Percentiles rank a stretch among this genome's conserved stretches.
Evolutionary conservation across 2,329 filamentous ascomycete species (phyloP).

Genomic region (Gliomastix tumulicola): DNA sequence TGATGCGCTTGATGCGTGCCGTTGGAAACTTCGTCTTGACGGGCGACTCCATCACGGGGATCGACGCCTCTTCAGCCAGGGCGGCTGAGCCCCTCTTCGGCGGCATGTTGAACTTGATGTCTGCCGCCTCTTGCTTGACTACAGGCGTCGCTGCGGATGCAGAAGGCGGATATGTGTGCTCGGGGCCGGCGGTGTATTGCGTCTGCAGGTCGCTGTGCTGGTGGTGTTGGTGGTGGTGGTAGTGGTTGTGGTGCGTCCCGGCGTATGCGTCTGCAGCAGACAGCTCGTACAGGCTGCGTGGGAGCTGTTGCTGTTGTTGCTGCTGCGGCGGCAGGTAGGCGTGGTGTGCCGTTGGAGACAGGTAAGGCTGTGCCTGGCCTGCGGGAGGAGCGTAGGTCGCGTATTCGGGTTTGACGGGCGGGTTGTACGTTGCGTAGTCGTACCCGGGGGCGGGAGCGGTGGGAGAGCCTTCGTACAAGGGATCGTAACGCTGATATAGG

Average conservation of each 20-base stretch:
- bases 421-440: too few relatives aligned
- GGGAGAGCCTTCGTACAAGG: too few relatives aligned
- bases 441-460: too few relatives aligned
- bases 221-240: too few relatives aligned
- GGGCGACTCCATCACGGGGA: constrained; percentile 52
- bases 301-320: constrained; percentile 9
- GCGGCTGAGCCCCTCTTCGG: constrained; percentile 18
- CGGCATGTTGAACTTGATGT: constrained; percentile 21
- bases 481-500: too few relatives aligned
- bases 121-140: too few relatives aligned
- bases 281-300: too few relatives aligned
- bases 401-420: constrained; percentile 12
- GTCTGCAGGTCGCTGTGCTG: too few relatives aligned
- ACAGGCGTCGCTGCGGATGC: too few relatives aligned
- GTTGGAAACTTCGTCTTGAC: constrained; percentile 96
- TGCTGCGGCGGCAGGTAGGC: constrained; percentile 7
- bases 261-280: too few relatives aligned
- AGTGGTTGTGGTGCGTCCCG: too few relatives aligned
- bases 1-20: constrained; percentile 95
- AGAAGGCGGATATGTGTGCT: background rate
- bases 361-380: constrained; percentile 10
- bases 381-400: constrained; percentile 9
- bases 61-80: constrained; percentile 25
- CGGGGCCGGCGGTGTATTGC: too few relatives aligned
- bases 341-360: constrained; percentile 3